These are phyloP conservation scores for Apiotrichum sp. DNA, from an alignment of 1,284 basidiomycete genomes.

Conservation along the genomic window DNA sequence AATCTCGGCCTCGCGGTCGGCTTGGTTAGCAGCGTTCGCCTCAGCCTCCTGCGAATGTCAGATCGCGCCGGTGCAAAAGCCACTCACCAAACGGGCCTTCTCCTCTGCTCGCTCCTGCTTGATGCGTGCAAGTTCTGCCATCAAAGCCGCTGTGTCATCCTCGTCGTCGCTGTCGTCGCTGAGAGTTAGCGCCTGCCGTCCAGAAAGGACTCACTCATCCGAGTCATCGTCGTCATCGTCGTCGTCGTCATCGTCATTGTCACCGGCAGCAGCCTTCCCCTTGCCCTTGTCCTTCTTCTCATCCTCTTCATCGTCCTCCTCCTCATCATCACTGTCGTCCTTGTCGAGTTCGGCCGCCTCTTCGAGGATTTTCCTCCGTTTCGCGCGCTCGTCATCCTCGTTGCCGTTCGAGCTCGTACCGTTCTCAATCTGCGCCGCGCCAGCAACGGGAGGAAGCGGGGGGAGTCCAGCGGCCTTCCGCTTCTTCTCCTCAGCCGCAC, in stretches of 20 bases:
- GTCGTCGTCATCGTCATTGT: conserved; percentile 51
- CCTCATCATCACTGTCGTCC: conserved; percentile 69
- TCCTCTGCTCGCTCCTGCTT: conserved; percentile 90
- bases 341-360: conserved; percentile 77
- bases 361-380: conserved; percentile 72
- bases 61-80: background rate
- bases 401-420: conserved; percentile 5
- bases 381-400: conserved; percentile 59
- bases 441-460: conserved; percentile 32
- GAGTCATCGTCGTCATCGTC: conserved; percentile 29
- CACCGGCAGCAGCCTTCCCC: conserved; percentile 40
- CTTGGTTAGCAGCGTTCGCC: conserved; percentile 60
- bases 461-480: conserved; percentile 72
- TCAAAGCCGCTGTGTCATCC: conserved; percentile 84
- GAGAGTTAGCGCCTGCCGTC: background rate
- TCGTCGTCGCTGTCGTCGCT: conserved; percentile 59
- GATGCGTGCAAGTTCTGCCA: conserved; percentile 90
- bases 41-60: conserved; percentile 57
- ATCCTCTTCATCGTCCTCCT: conserved; percentile 50
- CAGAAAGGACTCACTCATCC: conserved; percentile 3
- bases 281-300: conserved; percentile 43
- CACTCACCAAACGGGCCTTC: conserved; percentile 59
- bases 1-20: conserved; percentile 67
- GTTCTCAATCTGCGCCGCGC: conserved; percentile 26
- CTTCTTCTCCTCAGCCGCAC: conserved; percentile 76